Percentiles rank a stretch among this genome's conserved stretches.
Evolutionary conservation across 805 yeast species (phyloP).

Genomic region (Candida namnaoensis): DNA sequence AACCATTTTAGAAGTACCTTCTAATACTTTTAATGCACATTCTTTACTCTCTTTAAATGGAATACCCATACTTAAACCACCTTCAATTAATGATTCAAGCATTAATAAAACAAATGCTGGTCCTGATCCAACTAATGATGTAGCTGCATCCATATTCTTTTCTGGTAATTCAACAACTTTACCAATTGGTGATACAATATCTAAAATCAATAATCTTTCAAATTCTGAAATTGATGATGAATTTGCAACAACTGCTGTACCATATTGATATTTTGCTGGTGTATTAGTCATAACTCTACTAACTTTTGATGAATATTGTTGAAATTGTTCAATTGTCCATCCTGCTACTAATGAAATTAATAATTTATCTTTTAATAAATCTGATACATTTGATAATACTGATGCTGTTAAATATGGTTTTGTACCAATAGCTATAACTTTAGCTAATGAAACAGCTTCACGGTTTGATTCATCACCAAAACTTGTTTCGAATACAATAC

Average conservation of each 20-base stretch:
- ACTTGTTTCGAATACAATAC: conserved; percentile 35
- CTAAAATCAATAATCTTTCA: conserved; percentile 32
- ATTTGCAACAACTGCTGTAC: conserved; percentile 89
- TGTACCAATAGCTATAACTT: conserved; percentile 73
- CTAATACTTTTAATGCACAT: conserved; percentile 89
- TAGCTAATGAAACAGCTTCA: conserved; percentile 53
- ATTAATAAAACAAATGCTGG: conserved; percentile 89
- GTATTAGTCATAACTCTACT: conserved; percentile 98
- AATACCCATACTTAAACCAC: conserved; percentile 91
- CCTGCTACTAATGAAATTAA: conserved; percentile 88
- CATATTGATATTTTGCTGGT: conserved; percentile 87
- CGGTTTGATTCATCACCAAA: conserved; percentile 38
- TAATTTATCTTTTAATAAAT: conserved; percentile 41
- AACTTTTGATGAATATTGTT: conserved; percentile 40
- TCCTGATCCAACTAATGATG: conserved; percentile 92
- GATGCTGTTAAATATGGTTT: conserved; percentile 76
- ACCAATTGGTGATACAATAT: conserved; percentile 59
- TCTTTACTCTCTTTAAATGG: conserved; percentile 76
- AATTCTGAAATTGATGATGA: conserved; percentile 38
- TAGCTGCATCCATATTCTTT: conserved; percentile 92
- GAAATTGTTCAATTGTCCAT: conserved; percentile 69
- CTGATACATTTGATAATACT: conserved; percentile 44
- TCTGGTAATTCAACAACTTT: conserved; percentile 65
- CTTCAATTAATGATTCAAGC: conserved; percentile 89
- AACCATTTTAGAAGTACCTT: conserved; percentile 90